Base-by-base conservation (phyloP, 805 yeast species). In the Cyberlindnera lachancei region DNA sequence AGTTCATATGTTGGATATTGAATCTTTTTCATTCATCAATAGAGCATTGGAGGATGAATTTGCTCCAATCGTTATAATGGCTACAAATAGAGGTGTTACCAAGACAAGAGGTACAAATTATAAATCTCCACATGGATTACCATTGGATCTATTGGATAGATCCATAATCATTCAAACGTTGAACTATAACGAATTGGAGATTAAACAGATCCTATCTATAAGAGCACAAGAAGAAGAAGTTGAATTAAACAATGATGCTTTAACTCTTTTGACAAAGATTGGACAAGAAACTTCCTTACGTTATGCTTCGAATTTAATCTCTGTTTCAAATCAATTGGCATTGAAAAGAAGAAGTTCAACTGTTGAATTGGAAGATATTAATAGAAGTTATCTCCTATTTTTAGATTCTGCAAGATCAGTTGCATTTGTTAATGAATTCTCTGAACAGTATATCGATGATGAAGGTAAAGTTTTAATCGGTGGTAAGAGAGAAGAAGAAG, bases 1-100 rank as follows among this genome's bases (percentile, higher is more conserved):
- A 64, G 96, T 88, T 31, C 95, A 92, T 62, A 92, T 92, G 97
- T 75, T 92, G 43, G 99, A 92, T 59, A 81, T 92, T 50, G 99
- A 92, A 61, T 79, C 95, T 51, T 92, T 92, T 55, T 83, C 97
- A 13, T 92, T 84, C 59, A 73, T 92, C 48, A 92, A 92, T 64
- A 76, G 96, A 46, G 99, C 99, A 9, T 68, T 92, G 38, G 99
- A 92, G 64, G 95, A 87, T 51, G 95, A 87, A 40, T 81, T 92
- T 58, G 84, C 97, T 12, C 99, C 99, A 23, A 85, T 92, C 53
- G 96, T 92, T 25, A 83, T 92, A 42, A 84, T 92, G 94, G 99
- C 99, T 27, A 88, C 99, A 17, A 92, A 92, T 63, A 74, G 96
- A 58, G 99, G 99, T 33, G 70, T 90, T 37, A 74, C 95, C n/a